These are phyloP conservation scores for Wolfiporia cocos DNA, from an alignment of 1,284 basidiomycete species.

Conservation along the genomic window DNA sequence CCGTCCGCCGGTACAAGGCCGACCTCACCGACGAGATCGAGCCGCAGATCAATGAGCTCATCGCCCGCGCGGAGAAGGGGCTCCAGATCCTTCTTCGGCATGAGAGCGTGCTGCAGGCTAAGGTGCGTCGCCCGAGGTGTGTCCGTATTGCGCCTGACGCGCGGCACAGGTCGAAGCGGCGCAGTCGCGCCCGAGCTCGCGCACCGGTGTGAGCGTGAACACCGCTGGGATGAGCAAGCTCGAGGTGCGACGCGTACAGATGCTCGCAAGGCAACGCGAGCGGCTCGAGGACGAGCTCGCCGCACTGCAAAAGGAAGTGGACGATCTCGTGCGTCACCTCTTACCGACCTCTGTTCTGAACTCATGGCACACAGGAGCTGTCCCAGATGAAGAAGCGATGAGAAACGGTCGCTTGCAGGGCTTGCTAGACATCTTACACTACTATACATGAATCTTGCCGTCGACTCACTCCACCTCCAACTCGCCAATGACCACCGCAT, in stretches of 20 bases:
- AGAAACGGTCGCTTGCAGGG: neutral
- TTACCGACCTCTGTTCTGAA: neutral
- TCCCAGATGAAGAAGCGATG: slow-evolving; percentile 19
- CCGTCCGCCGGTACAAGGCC: slow-evolving; percentile 61
- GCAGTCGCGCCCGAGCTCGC: slow-evolving; percentile 36
- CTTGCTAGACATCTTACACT: neutral
- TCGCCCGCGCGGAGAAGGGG: slow-evolving; percentile 65
- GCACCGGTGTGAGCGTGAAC: slow-evolving; percentile 35
- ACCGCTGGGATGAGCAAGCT: slow-evolving; percentile 57
- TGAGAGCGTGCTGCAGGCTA: slow-evolving; percentile 50
- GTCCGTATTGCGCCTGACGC: neutral
- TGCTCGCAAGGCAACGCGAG: slow-evolving; percentile 57
- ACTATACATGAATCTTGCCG: neutral
- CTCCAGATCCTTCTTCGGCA: slow-evolving; percentile 52
- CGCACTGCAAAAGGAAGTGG: slow-evolving; percentile 52
- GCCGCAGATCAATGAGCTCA: slow-evolving; percentile 68
- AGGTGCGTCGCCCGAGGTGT: slow-evolving; percentile 41
- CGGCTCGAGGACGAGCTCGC: slow-evolving; percentile 50
- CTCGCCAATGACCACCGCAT: slow-evolving; percentile 66
- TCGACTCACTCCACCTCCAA: slow-evolving; percentile 31
- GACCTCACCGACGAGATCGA: slow-evolving; percentile 73
- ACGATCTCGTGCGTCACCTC: slow-evolving; percentile 29
- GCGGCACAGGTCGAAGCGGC: slow-evolving; percentile 43
- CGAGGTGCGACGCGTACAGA: slow-evolving; percentile 55
- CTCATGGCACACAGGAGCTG: slow-evolving; percentile 15